Conservation (phyloP, 2,329 filamentous ascomycete species). For the Pseudogymnoascus sp. region DNA sequence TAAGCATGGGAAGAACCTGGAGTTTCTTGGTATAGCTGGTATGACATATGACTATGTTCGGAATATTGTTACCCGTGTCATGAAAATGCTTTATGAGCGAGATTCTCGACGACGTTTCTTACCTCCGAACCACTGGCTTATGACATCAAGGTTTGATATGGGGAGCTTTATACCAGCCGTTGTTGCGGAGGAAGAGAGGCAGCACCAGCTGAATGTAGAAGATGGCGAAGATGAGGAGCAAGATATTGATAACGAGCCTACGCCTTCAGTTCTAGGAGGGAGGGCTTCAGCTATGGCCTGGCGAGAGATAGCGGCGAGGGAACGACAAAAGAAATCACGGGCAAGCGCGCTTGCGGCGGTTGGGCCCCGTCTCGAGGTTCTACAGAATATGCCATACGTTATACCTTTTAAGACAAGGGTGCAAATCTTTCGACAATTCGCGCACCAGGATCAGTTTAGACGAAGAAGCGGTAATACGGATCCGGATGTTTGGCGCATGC, state of each 20-base stretch:
- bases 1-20: background rate
- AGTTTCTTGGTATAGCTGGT: constrained; percentile 56
- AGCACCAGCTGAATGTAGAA: constrained; percentile 58
- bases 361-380: constrained; percentile 78
- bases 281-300: constrained; percentile 20
- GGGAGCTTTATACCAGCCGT: constrained; percentile 79
- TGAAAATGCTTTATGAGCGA: constrained; percentile 85
- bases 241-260: constrained; percentile 34
- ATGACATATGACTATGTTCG: constrained; percentile 74
- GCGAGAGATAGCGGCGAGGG: constrained; percentile 54
- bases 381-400: constrained; percentile 94
- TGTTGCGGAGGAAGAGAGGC: constrained; percentile 78
- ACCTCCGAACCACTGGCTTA: constrained; percentile 82
- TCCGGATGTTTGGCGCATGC: constrained; percentile 65
- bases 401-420: constrained; percentile 90
- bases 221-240: constrained; percentile 49
- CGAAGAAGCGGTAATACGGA: constrained; percentile 66
- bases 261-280: constrained; percentile 27
- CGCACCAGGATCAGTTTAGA: constrained; percentile 71
- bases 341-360: constrained; percentile 70
- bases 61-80: constrained; percentile 67
- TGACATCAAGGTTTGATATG: constrained; percentile 84
- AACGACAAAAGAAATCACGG: constrained; percentile 59
- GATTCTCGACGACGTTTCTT: constrained; percentile 85
- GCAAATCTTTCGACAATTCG: constrained; percentile 87